These are phyloP conservation scores for Macaranga tanarius DNA, from an alignment of 441 rosid species.

Conservation along the genomic window DNA sequence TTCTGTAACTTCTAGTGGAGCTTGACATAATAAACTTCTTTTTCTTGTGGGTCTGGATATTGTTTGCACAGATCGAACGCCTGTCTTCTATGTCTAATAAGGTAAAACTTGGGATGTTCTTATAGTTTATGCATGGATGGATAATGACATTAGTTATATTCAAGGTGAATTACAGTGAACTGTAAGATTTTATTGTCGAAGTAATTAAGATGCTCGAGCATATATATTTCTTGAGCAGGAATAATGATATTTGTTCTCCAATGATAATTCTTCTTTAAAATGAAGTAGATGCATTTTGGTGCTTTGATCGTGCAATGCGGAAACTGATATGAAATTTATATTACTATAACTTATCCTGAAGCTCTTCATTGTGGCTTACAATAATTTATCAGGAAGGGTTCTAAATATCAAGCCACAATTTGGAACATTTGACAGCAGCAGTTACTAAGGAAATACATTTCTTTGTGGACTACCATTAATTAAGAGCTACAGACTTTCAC, in stretches of 20 bases:
- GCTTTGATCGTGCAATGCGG: conserved; percentile 92
- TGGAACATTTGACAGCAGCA: too few species aligned
- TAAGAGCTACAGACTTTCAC: too few species aligned
- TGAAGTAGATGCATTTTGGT: conserved; percentile 97
- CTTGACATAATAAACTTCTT: conserved; percentile 20
- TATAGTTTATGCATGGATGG: conserved; percentile 79
- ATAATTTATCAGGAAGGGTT: too few species aligned
- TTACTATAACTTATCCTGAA: too few species aligned
- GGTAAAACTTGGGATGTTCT: conserved; percentile 88
- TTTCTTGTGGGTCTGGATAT: conserved; percentile 81
- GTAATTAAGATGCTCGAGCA: conserved; percentile 13
- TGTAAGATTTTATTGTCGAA: conserved; percentile 17
- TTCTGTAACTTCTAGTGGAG: not conserved
- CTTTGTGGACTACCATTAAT: too few species aligned
- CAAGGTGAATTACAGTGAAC: conserved; percentile 54
- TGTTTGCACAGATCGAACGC: conserved; percentile 79
- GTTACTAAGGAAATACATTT: too few species aligned
- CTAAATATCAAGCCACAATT: too few species aligned
- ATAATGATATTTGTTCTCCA: conserved; percentile 94
- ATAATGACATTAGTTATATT: conserved; percentile 81
- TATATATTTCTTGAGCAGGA: conserved; percentile 49
- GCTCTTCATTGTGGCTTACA: too few species aligned
- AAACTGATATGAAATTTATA: conserved; percentile 55
- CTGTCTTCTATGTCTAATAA: conserved; percentile 66
- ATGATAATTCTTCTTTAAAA: conserved; percentile 80